Base-by-base conservation (phyloP, 345 rosid species). In the Pistacia integerrima region DNA sequence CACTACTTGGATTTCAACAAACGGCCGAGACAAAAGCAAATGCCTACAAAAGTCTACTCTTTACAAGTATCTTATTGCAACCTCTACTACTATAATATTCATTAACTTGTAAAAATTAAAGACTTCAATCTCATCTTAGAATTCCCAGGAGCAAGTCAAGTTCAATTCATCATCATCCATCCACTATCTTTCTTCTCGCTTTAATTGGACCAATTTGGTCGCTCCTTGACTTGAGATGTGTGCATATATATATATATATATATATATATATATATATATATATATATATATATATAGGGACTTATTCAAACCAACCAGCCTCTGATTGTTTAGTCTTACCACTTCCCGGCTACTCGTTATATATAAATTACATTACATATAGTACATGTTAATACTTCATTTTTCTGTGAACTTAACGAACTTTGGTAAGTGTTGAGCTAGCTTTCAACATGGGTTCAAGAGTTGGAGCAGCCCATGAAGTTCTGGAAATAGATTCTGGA, bases 401-500 rank as follows among this genome's bases (percentile, higher is more conserved):
- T 35, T 49, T 25, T 67, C 71, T 3, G 9, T 8, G 58, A 66
- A 68, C 56, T 67, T 6, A 14, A 68, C 35, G 9, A 28, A 49
- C 22, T 51, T 16, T 16, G 20, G 56, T 49, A 12, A 28, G 4
- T 33, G 20, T 63, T 63, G 10, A 33, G 46, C 8, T n/a, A 25
- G 18, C 14, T 25, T 49, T 49, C 20, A 28, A 28, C 3, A 68
- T 68, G 72, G 58, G 35, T 16, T 67, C 70, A 46, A 68, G 41
- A 49, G 22, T 25, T 51, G 58, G 41, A 68, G 28, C 10, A 4
- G 52, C 4, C 14, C 35, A 66, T 44, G 70, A 46, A 11, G 55
- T 17, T 66, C 3, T 66, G 70, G 70, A 44, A 66, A 66, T 44
- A 54, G 92, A 87, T 87, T 79, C 89, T 0, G 92, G 89, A 25